These are phyloP conservation scores for Rugosomyces carneus DNA, from an alignment of 1,284 basidiomycete genomes.

Conservation along the genomic window DNA sequence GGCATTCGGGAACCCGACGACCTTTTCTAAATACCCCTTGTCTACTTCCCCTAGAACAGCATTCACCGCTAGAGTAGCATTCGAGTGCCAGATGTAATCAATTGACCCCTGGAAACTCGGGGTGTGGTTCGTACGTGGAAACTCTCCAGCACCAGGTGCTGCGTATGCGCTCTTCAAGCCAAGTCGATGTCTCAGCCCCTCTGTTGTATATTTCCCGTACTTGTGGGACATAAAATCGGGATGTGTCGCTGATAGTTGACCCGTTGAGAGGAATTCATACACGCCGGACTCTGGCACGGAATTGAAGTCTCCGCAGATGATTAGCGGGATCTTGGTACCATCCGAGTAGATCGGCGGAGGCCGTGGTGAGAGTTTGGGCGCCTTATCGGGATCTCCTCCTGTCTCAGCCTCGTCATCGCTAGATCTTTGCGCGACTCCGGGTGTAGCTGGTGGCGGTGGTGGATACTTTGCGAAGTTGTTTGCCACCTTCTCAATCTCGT, in stretches of 20 bases:
- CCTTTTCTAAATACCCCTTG: conserved; percentile 78
- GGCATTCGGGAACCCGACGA: conserved; percentile 95
- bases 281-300: conserved; percentile 85
- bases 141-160: conserved; percentile 40
- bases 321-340: conserved; percentile 84
- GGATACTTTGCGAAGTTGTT: conserved; percentile 83
- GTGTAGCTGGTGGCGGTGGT: conserved; percentile 42
- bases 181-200: conserved; percentile 79
- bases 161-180: conserved; percentile 84
- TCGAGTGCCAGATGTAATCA: conserved; percentile 94
- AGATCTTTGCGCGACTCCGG: conserved; percentile 11
- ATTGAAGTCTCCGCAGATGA: conserved; percentile 96
- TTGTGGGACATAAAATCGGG: conserved; percentile 90
- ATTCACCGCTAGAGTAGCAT: conserved; percentile 75
- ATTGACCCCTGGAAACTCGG: conserved; percentile 81
- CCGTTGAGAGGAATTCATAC: conserved; percentile 85
- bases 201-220: conserved; percentile 91
- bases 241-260: conserved; percentile 70
- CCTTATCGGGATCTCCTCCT: conserved; percentile 15
- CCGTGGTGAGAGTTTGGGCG: conserved; percentile 31
- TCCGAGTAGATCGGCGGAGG: conserved; percentile 70
- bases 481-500: conserved; percentile 89
- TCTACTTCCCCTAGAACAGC: conserved; percentile 90
- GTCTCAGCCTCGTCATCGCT: conserved; percentile 12
- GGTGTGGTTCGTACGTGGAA: conserved; percentile 88